phyloP scores from a whole-genome alignment of 2,329 filamentous ascomycete species.

The Huntiella savannae region DNA sequence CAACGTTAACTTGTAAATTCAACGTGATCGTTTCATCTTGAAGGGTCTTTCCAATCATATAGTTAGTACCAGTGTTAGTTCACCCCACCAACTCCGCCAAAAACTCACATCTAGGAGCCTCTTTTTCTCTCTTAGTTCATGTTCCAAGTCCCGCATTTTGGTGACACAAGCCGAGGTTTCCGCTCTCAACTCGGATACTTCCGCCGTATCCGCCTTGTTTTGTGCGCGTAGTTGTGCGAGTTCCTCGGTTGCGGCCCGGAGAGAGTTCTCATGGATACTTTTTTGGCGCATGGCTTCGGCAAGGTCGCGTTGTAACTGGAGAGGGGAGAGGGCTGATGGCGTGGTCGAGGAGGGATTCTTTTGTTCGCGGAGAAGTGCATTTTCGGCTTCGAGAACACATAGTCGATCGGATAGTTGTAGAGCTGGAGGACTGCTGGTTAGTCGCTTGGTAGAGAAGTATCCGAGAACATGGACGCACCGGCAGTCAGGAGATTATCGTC shows the following conservation, averaged over 20 bases:
- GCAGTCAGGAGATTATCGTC: slow-evolving; percentile 54
- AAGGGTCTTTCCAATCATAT: slow-evolving; percentile 36
- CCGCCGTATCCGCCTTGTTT: slow-evolving; percentile 37
- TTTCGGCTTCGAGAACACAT: slow-evolving; percentile 41
- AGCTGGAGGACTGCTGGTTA: slow-evolving; percentile 24
- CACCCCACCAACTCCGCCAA: too few relatives aligned
- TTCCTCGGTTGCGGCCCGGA: slow-evolving; percentile 44
- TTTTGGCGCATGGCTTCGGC: slow-evolving; percentile 59
- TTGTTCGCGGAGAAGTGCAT: slow-evolving; percentile 21
- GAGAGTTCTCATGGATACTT: slow-evolving; percentile 43
- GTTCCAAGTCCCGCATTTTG: slow-evolving; percentile 60
- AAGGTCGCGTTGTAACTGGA: slow-evolving; percentile 48
- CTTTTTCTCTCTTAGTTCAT: slow-evolving; percentile 68
- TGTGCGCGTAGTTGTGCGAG: slow-evolving; percentile 42
- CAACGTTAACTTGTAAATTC: slow-evolving; percentile 73
- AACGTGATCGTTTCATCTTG: slow-evolving; percentile 86
- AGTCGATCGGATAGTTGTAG: slow-evolving; percentile 49
- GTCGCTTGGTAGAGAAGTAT: not conserved
- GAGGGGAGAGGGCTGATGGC: slow-evolving; percentile 7
- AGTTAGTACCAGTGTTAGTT: not conserved
- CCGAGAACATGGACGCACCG: slow-evolving; percentile 34
- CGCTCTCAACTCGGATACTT: slow-evolving; percentile 40
- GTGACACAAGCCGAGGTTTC: slow-evolving; percentile 43
- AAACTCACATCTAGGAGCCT: slow-evolving; percentile 52
- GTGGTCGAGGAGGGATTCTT: slow-evolving; percentile 12